Evolutionary conservation across 2,329 filamentous ascomycete species (phyloP).

Genomic region (Escovopsis sp.): DNA sequence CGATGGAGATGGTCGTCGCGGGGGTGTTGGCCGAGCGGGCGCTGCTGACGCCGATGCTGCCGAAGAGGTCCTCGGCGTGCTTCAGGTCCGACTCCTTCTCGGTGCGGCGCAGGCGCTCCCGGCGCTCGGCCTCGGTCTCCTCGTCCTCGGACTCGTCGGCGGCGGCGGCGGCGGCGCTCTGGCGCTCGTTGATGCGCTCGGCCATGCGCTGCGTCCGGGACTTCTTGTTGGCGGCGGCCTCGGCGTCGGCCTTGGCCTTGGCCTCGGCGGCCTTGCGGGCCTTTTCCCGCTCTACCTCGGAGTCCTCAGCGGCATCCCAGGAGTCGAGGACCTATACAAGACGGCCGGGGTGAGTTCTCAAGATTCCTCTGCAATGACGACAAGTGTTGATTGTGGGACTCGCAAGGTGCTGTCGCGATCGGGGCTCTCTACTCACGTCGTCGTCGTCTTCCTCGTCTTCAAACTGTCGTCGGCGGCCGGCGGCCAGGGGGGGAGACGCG

Average conservation of each 20-base stretch:
- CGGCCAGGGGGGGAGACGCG: constrained; percentile 23
- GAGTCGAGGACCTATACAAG: constrained; percentile 69
- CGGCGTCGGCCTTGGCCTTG: constrained; percentile 79
- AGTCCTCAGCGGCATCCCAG: constrained; percentile 95
- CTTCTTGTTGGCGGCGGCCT: constrained; percentile 83
- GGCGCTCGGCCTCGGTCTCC: constrained; percentile 57
- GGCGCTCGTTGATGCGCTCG: constrained; percentile 52
- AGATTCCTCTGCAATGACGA: too few relatives aligned
- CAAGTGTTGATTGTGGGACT: not conserved
- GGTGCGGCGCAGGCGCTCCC: constrained; percentile 58
- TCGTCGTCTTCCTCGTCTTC: constrained; percentile 81
- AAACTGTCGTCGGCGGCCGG: constrained; percentile 46
- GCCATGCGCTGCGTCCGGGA: constrained; percentile 73
- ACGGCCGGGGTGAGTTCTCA: not conserved
- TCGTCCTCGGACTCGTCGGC: constrained; percentile 48
- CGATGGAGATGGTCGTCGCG: constrained; percentile 51
- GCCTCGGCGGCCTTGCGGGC: constrained; percentile 71
- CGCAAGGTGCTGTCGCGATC: not conserved
- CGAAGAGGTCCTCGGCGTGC: constrained; percentile 86
- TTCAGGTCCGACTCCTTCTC: constrained; percentile 82
- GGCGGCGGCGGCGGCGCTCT: constrained; percentile 33
- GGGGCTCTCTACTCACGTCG: constrained; percentile 46
- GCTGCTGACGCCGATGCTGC: constrained; percentile 50
- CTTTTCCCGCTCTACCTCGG: constrained; percentile 92
- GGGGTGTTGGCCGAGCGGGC: constrained; percentile 54